These are phyloP conservation scores for Backusella liffmaniae DNA, from an alignment of 192 early-diverging fungal genomes.

Conservation along the genomic window DNA sequence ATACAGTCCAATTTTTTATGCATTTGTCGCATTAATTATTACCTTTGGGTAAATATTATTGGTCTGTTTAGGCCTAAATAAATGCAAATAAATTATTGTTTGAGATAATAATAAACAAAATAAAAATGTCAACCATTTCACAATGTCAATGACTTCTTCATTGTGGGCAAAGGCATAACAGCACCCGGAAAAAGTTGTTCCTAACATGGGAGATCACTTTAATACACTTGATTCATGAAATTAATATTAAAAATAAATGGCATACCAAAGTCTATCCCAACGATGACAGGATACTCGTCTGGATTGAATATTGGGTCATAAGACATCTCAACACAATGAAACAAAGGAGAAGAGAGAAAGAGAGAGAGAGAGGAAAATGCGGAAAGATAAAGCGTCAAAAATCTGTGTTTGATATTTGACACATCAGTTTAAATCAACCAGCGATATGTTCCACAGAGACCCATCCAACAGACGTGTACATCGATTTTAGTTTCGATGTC, in stretches of 20 bases:
- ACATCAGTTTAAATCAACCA: background rate
- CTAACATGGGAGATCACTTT: conserved; percentile 9
- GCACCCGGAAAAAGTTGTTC: conserved; percentile 49
- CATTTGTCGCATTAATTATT: background rate
- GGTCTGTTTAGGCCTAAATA: conserved; percentile 25
- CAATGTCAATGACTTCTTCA: conserved; percentile 52
- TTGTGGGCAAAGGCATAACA: conserved; percentile 53
- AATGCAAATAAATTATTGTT: conserved; percentile 33
- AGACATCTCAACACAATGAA: background rate
- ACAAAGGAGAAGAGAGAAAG: background rate
- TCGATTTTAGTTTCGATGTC: background rate
- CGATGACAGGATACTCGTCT: background rate
- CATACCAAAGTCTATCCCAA: background rate
- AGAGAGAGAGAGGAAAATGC: background rate
- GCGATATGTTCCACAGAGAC: background rate
- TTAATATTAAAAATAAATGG: background rate
- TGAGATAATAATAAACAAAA: background rate
- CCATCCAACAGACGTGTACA: background rate
- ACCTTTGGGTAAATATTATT: conserved; percentile 33
- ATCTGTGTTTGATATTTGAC: conserved; percentile 1
- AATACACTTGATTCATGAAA: background rate
- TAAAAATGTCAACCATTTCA: conserved; percentile 39
- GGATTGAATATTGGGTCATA: background rate
- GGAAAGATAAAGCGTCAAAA: background rate
- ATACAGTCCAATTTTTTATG: background rate